Evolutionary conservation across 192 early-diverging fungal genomes (phyloP), one percentile per base, ranked within the genome.

Genomic region (Lunasporangiospora selenospora): DNA sequence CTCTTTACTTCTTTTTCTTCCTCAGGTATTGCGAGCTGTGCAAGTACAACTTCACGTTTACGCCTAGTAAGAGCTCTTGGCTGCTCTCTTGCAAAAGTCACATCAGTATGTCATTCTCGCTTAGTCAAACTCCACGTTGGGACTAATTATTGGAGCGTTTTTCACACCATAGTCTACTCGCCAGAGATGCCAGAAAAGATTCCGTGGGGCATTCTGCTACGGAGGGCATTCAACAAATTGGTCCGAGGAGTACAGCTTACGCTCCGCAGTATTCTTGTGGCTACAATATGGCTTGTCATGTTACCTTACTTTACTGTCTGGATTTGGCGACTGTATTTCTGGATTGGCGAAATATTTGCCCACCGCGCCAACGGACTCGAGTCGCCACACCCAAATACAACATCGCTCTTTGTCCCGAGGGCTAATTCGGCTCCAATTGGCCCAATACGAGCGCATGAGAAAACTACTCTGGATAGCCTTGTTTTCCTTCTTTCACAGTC

Each of bases 251-350:
- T 85, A 11, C 41, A 47, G 10, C 59, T 75, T 13, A 47, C 81
- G 29, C 49, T 87, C 6, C 80, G 95, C 4, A 71, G 83, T 12
- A 44, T 90, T 0, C 57, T 94, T 6, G 91, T 93, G 0, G 69
- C 78, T 6, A 62, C 69, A 6, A 81, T 93, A 40, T 98, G 94
- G 96, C 77, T 94, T 27, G 80, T 93, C 6, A 62, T 86, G 39
- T 78, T 98, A 26, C 96, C 96, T 5, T 93, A 90, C 56, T 75
- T 89, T 29, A 88, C 93, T 4, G 82, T 92, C 30, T 94, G 92
- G 91, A 82, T 90, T 16, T 92, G 89, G 89, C 81, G 92, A 23
- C 84, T 93, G 60, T 93, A 90, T 76, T 95, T 94, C 59, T 92
- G 88, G 89, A 87, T 83, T 57, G 88, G 86, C 5, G 86, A 90